Base-by-base conservation (phyloP, 306 rosid genomes). In the Arachis hypogaea region DNA sequence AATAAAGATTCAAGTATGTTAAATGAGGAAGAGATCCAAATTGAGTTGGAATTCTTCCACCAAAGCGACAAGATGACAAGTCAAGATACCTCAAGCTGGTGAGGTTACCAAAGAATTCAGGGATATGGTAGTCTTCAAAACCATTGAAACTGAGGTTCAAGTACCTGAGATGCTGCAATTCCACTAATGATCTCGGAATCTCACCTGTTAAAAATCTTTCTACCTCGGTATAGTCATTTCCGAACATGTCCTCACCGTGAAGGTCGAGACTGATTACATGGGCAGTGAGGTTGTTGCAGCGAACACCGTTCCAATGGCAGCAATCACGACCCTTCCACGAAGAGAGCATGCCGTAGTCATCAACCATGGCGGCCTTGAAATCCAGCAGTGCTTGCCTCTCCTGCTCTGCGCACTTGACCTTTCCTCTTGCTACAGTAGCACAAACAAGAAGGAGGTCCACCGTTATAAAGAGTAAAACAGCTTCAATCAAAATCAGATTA, bases 251-350 rank as follows among this genome's bases (percentile, higher is more conserved):
- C 2, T 51, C 57, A 51, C 22, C 57, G 22, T 51, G 57, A 51
- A 51, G 22, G 8, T 73, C 30, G 11, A 74, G 56, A 12, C 3
- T 52, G 3, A 10, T 7, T 1, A 63, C 0, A 12, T 74, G 71
- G 16, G 44, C 33, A 5, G 77, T 73, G 4, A 8, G 54, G 77
- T 73, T 61, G 69, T 29, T 73, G 16, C 83, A 73, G 1, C 1
- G 38, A 73, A 79, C 46, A 7, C 79, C 73, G 3, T 75, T 16
- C 79, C 79, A 79, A 11, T 66, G 22, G 50, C 83, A 79, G 2
- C 83, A 73, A 7, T 79, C 71, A 1, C 36, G 12, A 9, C 16
- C 58, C 28, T 50, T 67, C 79, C 82, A 79, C 0, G 83, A 66
- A 4, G 75, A 66, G 7, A 66, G 41, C 67, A 40, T 56, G 64